Conservation (phyloP, 768 basidiomycete genomes). For the Zangia roseola region DNA sequence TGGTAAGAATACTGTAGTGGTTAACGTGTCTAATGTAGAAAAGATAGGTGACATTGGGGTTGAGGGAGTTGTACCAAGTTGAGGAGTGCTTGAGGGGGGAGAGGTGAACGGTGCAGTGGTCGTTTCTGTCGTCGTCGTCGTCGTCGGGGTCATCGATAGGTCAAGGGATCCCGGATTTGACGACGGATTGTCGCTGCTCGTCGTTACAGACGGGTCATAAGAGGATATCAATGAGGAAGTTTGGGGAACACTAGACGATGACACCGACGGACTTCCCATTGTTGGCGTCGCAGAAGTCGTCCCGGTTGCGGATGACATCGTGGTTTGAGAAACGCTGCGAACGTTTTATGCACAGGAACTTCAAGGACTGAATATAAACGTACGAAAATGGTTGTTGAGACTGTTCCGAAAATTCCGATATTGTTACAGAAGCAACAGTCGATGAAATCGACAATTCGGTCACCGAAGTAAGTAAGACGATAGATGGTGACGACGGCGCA, state of each 20-base stretch:
- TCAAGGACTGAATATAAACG: constrained; percentile 15
- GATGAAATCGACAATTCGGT: constrained; percentile 15
- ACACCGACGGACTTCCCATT: constrained; percentile 14
- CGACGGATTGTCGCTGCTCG: constrained; percentile 16
- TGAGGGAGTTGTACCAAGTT: constrained; percentile 6
- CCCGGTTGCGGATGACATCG: constrained; percentile 12
- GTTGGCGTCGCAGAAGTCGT: constrained; percentile 9
- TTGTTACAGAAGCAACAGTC: constrained; percentile 10
- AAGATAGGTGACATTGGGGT: constrained; percentile 16
- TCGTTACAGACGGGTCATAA: constrained; percentile 14
- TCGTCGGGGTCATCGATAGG: constrained; percentile 19
- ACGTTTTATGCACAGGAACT: constrained; percentile 15
- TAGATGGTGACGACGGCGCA: constrained; percentile 8
- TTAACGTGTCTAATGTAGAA: constrained; percentile 14
- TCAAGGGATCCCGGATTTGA: constrained; percentile 20
- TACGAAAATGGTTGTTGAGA: constrained; percentile 20
- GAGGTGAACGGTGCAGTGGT: constrained; percentile 11
- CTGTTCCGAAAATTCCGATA: constrained; percentile 9
- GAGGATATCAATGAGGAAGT: constrained; percentile 12
- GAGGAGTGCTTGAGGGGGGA: constrained; percentile 7
- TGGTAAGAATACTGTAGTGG: constrained; percentile 8
- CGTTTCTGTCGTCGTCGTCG: constrained; percentile 13
- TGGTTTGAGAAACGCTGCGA: constrained; percentile 10
- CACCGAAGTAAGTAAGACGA: constrained; percentile 26
- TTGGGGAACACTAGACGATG: constrained; percentile 4